Evolutionary conservation across 148 eudicot genomes (phyloP), one percentile per base, ranked within the genome.

Genomic region (Amaranthus cruentus): DNA sequence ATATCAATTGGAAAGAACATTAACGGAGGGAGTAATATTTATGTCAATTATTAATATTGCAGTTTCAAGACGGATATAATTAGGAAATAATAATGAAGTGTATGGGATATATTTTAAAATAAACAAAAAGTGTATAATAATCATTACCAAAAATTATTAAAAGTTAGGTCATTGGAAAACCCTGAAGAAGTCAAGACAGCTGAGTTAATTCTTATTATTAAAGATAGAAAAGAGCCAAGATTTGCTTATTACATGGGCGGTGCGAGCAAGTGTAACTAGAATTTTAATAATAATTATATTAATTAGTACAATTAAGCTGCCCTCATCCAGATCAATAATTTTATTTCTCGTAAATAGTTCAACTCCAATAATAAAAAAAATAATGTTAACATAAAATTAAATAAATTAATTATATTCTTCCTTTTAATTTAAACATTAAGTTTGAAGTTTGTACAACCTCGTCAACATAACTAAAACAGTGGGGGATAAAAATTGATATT

Each of bases 231-330:
- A 18, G 8, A 67, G 44, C 56, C 56, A 67, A 67, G 21, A 8
- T 67, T 50, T 67, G 56, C 70, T 67, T 67, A 67, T 18, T 67
- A 50, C 42, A 60, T 72, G 74, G 64, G 55, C 74, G 65, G 73
- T 52, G 43, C 12, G 7, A 18, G 48, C 46, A 6, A 67, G 43
- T 69, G 52, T 71, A 28, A 28, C 38, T 28, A 28, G 38, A 28
- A 28, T 28, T 28, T 28, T 28, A 28, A 12, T 55, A 53, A 3
- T 53, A 62, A 43, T 12, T 62, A 9, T 62, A 62, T 8, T 43
- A 10, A 42, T 38, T 62, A 62, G 48, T 50, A 67, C 56, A 67
- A 67, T 49, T 50, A 9, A 49, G 70, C 70, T 67, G 49, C 46
- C 44, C 66, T 61, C 15, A 49, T 47, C 6, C 46, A 72, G 8